Evolutionary conservation across 2,329 filamentous ascomycete species (phyloP), one percentile per base, ranked within the genome.

Genomic region (Aulographum hederae): DNA sequence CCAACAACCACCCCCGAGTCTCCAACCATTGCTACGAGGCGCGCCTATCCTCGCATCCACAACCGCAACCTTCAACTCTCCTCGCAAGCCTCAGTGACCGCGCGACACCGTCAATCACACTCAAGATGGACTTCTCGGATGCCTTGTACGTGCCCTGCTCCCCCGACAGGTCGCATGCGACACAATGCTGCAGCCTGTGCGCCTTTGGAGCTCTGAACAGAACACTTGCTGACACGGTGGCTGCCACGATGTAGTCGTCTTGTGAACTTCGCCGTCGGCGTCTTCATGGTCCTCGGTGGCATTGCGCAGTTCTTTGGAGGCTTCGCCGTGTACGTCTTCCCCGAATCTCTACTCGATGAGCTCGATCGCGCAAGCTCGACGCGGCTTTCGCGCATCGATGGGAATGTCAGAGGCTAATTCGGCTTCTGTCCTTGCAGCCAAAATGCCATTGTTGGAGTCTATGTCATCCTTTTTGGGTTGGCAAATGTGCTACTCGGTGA

Each of bases 401-500:
- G n/a, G 15, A 19, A 4, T 23, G 10, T 18, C 31, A 29, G 13
- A 18, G 21, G 16, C 25, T 17, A 5, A 8, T 16, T 6, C 8
- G 23, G 18, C 19, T 6, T 28, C 31, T 30, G 43, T 46, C 19
- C 20, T 30, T 32, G 21, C 47, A 80, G 75, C 44, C 70, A 78
- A 50, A 60, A 66, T 42, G 67, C 89, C 46, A 73, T 98, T 43
- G 61, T 93, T 39, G 85, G 82, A 35, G 60, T 71, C 43, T 98
- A 95, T 55, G 72, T 93, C 45, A 81, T 94, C 41, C 57, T 93
- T 41, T 98, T 98, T 50, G 89, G 89, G 53, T n/a, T 25, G n/a
- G 21, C 21, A n/a, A 25, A 8, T 25, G 21, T n/a, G 8, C 21
- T 25, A n/a, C 21, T 25, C 21, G 21, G 21, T 25, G n/a, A n/a